A percentile compares a stretch with the other conserved stretches of the same genome.
Evolutionary conservation across 441 rosid genomes (phyloP).

Genomic region (Gossypium schwendimanii): DNA sequence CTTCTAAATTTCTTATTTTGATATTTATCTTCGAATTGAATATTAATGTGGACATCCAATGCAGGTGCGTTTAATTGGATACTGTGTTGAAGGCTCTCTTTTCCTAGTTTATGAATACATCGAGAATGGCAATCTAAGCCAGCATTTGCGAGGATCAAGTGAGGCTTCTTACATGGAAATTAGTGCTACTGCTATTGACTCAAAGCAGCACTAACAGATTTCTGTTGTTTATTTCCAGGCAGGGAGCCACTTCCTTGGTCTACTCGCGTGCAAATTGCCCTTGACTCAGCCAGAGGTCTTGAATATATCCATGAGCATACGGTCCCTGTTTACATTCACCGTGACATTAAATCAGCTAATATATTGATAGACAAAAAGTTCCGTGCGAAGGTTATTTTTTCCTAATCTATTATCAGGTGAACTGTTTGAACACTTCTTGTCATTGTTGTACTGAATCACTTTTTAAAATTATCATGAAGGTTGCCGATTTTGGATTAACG

Average conservation of each 20-base stretch:
- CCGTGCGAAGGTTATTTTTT: slow-evolving; percentile 61
- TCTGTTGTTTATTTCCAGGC: slow-evolving; percentile 37
- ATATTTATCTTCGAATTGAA: neutral
- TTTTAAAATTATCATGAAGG: slow-evolving; percentile 35
- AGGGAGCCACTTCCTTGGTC: slow-evolving; percentile 79
- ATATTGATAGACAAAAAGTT: slow-evolving; percentile 81
- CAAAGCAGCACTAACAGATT: slow-evolving; percentile 4
- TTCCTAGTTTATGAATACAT: slow-evolving; percentile 81
- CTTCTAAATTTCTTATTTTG: neutral
- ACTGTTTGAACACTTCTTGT: slow-evolving; percentile 11
- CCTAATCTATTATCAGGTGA: neutral
- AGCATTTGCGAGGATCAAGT: slow-evolving; percentile 85
- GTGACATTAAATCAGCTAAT: slow-evolving; percentile 93
- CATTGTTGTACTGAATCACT: slow-evolving; percentile 8
- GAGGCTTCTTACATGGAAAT: slow-evolving; percentile 19
- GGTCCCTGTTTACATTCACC: slow-evolving; percentile 90
- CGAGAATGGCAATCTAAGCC: slow-evolving; percentile 87
- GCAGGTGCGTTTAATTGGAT: slow-evolving; percentile 89
- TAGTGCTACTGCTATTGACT: neutral
- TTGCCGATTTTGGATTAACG: slow-evolving; percentile 92
- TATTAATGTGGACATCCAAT: slow-evolving; percentile 2
- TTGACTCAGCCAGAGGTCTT: slow-evolving; percentile 95
- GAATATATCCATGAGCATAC: slow-evolving; percentile 97
- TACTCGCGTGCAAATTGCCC: slow-evolving; percentile 86
- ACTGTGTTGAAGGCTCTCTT: slow-evolving; percentile 92